These are phyloP conservation scores for Populus alba DNA, from an alignment of 345 rosid species.

Conservation along the genomic window DNA sequence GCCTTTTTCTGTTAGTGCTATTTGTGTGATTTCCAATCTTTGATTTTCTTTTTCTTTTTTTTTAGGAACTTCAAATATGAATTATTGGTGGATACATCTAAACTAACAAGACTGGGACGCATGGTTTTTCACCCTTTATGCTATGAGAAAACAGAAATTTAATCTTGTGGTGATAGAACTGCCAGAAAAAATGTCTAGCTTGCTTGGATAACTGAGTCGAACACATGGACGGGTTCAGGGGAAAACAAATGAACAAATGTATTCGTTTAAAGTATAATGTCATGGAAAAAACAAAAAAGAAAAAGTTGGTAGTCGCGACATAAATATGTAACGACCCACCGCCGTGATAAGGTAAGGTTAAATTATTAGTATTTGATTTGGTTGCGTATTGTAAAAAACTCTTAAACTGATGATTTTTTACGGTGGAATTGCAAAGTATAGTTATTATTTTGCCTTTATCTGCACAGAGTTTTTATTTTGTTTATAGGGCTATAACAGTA, in stretches of 20 bases:
- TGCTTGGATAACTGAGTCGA: not conserved
- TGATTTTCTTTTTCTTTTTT: not conserved
- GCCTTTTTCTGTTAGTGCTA: not conserved
- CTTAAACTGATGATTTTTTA: no score
- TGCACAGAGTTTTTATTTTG: no score
- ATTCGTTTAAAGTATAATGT: not conserved
- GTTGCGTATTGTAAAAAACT: no score
- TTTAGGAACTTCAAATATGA: not conserved
- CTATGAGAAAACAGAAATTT: not conserved
- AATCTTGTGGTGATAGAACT: not conserved
- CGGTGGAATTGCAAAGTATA: no score
- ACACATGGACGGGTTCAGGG: not conserved
- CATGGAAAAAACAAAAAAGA: no score
- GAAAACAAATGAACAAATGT: no score
- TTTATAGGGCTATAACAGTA: no score
- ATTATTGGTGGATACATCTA: not conserved
- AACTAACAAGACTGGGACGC: no score
- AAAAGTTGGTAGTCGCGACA: not conserved
- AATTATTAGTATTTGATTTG: not conserved
- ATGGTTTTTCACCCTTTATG: no score
- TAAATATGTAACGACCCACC: not conserved
- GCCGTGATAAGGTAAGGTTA: not conserved
- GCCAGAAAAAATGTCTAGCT: not conserved
- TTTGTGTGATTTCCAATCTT: conserved; percentile 9
- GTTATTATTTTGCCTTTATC: no score